A percentile compares a stretch with the other conserved stretches of the same genome.
Conservation (phyloP, 202 grass and related monocot genomes). For the Zoysia matrella region DNA sequence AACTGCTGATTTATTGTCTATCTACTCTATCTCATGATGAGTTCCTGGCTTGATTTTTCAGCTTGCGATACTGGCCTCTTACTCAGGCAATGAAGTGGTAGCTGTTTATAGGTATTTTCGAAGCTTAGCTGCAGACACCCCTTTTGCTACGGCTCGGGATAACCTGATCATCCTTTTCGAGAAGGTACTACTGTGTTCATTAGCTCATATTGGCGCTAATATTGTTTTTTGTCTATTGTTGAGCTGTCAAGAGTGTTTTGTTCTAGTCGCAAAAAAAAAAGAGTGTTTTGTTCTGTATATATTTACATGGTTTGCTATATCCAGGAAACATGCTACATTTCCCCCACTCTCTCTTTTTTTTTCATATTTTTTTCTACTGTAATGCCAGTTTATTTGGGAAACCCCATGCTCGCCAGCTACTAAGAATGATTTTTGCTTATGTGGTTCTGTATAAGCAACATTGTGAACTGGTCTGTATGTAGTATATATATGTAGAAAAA, state of each 20-base stretch:
- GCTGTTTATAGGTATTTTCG: constrained; percentile 88
- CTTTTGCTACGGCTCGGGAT: constrained; percentile 84
- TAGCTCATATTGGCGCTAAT: neutral
- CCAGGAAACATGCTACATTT: neutral
- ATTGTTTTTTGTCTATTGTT: neutral
- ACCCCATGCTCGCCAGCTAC: no score
- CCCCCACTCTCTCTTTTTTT: neutral
- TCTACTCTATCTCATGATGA: neutral
- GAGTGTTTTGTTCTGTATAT: neutral
- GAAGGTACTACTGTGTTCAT: constrained; percentile 57
- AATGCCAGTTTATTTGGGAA: neutral
- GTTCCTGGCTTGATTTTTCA: neutral
- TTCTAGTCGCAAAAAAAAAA: neutral
- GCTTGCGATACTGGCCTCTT: constrained; percentile 81
- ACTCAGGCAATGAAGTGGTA: constrained; percentile 77
- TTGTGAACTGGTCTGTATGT: neutral
- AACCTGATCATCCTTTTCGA: constrained; percentile 96
- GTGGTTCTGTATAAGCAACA: neutral
- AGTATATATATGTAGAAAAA: neutral
- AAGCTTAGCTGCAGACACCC: constrained; percentile 86
- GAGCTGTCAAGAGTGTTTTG: neutral
- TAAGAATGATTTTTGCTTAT: no score
- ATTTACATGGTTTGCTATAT: neutral
- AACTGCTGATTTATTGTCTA: neutral
- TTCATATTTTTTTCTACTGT: neutral